Conservation (phyloP, 768 basidiomycete genomes). For the Rubroboletus pulcherrimus region DNA sequence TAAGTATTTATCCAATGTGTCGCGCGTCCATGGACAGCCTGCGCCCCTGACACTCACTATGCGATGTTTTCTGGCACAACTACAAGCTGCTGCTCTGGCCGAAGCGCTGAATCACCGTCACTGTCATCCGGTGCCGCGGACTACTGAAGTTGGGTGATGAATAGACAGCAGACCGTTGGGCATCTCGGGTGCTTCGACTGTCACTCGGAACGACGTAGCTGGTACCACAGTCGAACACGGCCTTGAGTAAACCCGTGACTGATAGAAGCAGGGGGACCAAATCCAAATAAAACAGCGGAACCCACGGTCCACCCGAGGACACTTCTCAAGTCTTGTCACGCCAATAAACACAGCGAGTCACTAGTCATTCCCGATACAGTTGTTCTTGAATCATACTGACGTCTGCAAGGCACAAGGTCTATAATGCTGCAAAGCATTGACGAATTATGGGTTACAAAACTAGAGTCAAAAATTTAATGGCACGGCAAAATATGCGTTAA, state of each 20-base stretch:
- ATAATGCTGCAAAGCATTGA: slow-evolving; percentile 3
- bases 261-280: neutral
- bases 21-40: neutral
- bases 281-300: neutral
- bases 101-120: too few relatives aligned
- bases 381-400: neutral
- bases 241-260: neutral
- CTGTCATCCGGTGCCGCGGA: too few relatives aligned
- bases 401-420: neutral
- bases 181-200: neutral
- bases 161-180: neutral
- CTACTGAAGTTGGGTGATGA: neutral
- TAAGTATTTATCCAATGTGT: neutral
- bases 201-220: neutral
- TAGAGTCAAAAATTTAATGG: slow-evolving; percentile 8
- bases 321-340: neutral
- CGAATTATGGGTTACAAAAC: slow-evolving; percentile 10
- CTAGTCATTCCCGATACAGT: neutral
- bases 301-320: neutral
- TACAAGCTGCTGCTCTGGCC: too few relatives aligned
- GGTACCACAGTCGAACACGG: neutral
- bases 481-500: slow-evolving; percentile 4
- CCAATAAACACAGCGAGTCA: neutral
- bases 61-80: too few relatives aligned
- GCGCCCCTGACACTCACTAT: too few relatives aligned